Base-by-base conservation (phyloP, 1,284 basidiomycete genomes). In the Vanrija sp. region DNA sequence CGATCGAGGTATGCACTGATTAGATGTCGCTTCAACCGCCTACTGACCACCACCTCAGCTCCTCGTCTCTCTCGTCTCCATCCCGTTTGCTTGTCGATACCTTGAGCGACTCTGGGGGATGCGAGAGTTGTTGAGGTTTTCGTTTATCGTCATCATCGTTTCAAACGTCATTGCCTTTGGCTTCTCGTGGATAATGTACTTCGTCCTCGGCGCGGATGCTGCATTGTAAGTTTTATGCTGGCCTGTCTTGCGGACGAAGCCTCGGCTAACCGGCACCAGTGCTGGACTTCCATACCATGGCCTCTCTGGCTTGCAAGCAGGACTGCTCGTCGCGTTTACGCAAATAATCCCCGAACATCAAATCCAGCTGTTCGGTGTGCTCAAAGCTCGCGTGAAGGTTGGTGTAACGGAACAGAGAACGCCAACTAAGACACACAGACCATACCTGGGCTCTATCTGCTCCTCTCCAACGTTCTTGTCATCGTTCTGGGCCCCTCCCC, bases 271-370 rank as follows among this genome's bases (percentile, higher is more conserved):
- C 20, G 35, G 9, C 24, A 14, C 18, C 60, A 94, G 92, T 37
- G 91, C 88, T 72, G 89, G 85, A 23, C 85, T 89, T 78, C 82
- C 84, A 45, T 97, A 94, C 72, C 90, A 91, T 67, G 95, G 95
- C 23, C 84, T 94, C 72, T 89, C 89, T 80, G 88, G 90, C 3
- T 78, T 98, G n/a, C 90, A 96, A 68, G 86, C 86, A 45, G 89
- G 84, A 4, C 82, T 95, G 61, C 81, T 98, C 37, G 95, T 98
- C 50, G 95, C 93, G 10, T 96, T 97, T 76, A 97, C 93, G 2
- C 95, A 98, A 72, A 78, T 96, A 53, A 97, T 98, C 62, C 95
- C 96, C 23, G 95, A 98, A 72, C 93, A 98, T 67, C 94, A 97
- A 74, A 85, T 98, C 6, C 95, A 98, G 71, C 69, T 98, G 15